Base-by-base conservation (phyloP, 2,329 filamentous ascomycete species). In the Geosmithia morbida region DNA sequence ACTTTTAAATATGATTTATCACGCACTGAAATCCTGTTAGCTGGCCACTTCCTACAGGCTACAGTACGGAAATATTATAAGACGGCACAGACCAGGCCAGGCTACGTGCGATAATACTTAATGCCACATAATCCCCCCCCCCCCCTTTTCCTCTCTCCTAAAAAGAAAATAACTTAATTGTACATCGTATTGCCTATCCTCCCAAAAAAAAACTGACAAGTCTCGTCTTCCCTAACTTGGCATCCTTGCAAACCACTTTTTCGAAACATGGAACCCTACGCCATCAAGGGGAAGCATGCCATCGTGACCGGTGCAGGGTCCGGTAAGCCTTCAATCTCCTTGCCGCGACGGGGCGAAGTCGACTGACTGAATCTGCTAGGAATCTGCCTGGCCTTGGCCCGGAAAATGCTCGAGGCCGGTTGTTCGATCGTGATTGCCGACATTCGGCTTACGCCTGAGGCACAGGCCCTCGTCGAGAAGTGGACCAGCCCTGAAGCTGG, bases 341-440 rank as follows among this genome's bases (percentile, higher is more conserved):
- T n/a, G n/a, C n/a, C n/a, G n/a, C n/a, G n/a, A n/a, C n/a, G n/a
- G n/a, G n/a, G n/a, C n/a, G n/a, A n/a, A 26, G 22, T 8, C 8
- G 22, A 26, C 8, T 19, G 17, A 19, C 41, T 14, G 13, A 22
- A 46, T 22, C 4, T 44, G 41, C n/a, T 20, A 55, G 57, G 57
- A 6, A 58, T 59, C 48, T 51, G 51, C 22, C 52, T 51, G 46
- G 54, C 47, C 2, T 48, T 59, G 2, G 45, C 52, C 0, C 44
- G 54, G 33, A 37, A 48, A 14, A 51, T 60, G 2, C 49, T 60
- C 8, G 46, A 51, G 7, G 52, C 51, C 1, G 58, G 57, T 4
- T 56, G 52, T 41, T 59, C 55, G 11, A 55, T 60, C 8, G 44
- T 58, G 4, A 46, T 60, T 4, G 57, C 55, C 11, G 57, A 60